Base-by-base conservation (phyloP, 192 early-diverging fungal genomes). In the Chytriomyces hyalinus region DNA sequence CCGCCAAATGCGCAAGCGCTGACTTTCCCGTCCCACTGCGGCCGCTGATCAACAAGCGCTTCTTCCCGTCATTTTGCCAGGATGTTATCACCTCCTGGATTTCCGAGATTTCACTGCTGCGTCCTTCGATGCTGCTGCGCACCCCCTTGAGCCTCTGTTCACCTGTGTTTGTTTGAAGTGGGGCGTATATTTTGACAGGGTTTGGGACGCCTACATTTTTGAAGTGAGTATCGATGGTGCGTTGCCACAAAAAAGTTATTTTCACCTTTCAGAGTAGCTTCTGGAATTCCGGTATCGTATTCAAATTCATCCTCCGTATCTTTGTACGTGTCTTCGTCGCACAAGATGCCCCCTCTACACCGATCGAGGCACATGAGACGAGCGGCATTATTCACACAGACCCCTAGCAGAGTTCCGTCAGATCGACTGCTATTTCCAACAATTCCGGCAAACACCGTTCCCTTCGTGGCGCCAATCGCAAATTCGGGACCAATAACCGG, bases 381-480 rank as follows among this genome's bases (percentile, higher is more conserved):
- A 24, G 81, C 81, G 0, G 81, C 81, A 60, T 77, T 69, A 59
- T 83, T 83, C 7, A 83, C 81, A 48, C 75, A 71, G 13, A 78
- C 77, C 6, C 81, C 81, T 0, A 83, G 69, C 11, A 83, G 36
- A 1, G 81, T 83, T 20, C 78, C 75, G 47, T 83, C 81, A 53
- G 60, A 65, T 24, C 81, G 44, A 47, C 28, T 71, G 2, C 57
- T 13, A 47, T 50, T 73, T 51, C 78, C 78, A 65, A 83, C 67
- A 17, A 83, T 66, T 47, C 81, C 81, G 15, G 81, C 78, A 67
- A 80, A 83, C n/a, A 73, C 74, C 5, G 57, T 80, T 20, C 79
- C 75, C 43, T 46, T 62, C n/a, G 79, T 80, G 6, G 61, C 49
- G 5, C 63, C 79, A 46, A 79, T 79, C 45, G 79, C 66, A 47